These are phyloP conservation scores for Acanthamoeba triangularis DNA, from an alignment of 208 protist genomes.

Conservation along the genomic window DNA sequence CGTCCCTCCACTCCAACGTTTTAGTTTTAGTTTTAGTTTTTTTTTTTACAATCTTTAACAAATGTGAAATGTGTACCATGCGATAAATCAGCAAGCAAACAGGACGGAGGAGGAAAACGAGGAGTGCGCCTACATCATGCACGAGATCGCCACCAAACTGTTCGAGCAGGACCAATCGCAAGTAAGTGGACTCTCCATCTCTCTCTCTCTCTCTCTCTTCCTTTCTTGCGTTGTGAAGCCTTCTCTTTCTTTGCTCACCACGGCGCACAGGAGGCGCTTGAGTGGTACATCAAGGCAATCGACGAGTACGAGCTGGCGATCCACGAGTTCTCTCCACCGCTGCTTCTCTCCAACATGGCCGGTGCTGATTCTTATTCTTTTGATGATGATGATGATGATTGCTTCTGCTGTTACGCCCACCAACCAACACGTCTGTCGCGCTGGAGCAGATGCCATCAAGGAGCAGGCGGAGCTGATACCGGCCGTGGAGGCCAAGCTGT, in stretches of 20 bases:
- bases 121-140: neutral
- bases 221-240: neutral
- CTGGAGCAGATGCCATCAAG: slow-evolving; percentile 7
- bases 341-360: neutral
- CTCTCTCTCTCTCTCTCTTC: neutral
- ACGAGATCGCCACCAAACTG: neutral
- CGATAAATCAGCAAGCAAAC: neutral
- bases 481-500: neutral
- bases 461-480: neutral
- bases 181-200: neutral
- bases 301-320: neutral
- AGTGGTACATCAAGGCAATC: neutral
- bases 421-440: too few relatives aligned
- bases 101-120: neutral
- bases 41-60: too few relatives aligned
- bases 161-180: neutral
- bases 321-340: neutral
- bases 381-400: neutral
- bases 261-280: neutral
- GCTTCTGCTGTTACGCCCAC: too few relatives aligned
- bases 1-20: too few relatives aligned
- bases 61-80: too few relatives aligned
- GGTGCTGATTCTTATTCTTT: neutral
- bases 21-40: too few relatives aligned
- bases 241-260: neutral